Conservation (phyloP, 2,329 filamentous ascomycete genomes). For the Arthrobotrys conoides region DNA sequence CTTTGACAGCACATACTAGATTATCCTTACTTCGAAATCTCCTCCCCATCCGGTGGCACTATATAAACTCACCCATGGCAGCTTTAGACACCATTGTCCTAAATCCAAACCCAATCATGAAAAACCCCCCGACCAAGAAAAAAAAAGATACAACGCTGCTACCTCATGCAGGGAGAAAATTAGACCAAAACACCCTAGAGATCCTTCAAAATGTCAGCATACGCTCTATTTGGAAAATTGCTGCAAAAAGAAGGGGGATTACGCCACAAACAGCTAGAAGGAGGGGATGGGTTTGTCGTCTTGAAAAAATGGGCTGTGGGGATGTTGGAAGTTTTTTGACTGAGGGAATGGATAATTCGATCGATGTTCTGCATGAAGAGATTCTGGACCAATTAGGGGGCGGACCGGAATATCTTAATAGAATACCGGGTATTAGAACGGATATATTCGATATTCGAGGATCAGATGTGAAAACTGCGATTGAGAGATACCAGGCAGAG, state of each 20-base stretch:
- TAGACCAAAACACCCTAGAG: neutral
- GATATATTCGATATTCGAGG: neutral
- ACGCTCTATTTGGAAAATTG: neutral
- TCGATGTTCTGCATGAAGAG: neutral
- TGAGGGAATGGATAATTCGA: neutral
- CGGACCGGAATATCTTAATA: neutral
- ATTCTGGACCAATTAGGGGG: neutral
- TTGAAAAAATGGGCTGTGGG: neutral
- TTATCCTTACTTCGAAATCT: neutral
- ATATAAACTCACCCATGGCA: neutral
- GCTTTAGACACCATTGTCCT: neutral
- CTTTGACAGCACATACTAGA: no score
- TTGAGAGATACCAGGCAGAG: neutral
- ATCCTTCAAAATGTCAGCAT: neutral
- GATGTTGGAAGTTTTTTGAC: neutral
- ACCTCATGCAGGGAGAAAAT: neutral
- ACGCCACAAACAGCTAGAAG: neutral
- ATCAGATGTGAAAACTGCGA: neutral
- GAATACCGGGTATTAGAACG: neutral
- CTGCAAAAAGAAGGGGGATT: neutral
- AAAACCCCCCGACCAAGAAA: neutral
- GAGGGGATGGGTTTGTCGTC: neutral
- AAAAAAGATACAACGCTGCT: neutral
- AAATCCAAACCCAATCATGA: neutral
- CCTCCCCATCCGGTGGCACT: no score